Evolutionary conservation across 495 filamentous ascomycete species (phyloP).

Genomic region (Annulohypoxylon nitens): DNA sequence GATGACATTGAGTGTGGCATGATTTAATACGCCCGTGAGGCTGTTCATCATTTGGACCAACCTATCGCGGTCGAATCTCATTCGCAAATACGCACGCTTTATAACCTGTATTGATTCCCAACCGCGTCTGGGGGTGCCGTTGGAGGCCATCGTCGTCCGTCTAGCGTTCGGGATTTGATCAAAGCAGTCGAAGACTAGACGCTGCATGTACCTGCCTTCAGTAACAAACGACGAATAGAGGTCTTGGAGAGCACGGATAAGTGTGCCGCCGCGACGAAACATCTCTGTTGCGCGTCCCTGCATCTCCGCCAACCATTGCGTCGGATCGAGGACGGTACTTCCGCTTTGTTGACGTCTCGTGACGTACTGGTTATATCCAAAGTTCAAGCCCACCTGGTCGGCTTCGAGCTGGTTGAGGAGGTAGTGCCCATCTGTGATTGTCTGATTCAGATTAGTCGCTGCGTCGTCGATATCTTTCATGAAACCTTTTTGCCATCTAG

Average conservation of each 20-base stretch:
- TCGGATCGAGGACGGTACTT: too few relatives aligned
- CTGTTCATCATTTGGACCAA: neutral
- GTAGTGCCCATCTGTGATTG: too few relatives aligned
- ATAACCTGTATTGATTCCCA: neutral
- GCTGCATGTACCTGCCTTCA: conserved; percentile 31
- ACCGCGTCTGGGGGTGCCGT: too few relatives aligned
- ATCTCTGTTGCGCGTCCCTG: neutral
- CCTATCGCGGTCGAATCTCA: neutral
- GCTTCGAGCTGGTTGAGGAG: too few relatives aligned
- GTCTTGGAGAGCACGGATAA: conserved; percentile 10
- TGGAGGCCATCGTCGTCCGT: neutral
- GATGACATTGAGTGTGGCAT: neutral
- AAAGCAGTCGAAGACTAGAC: conserved; percentile 33
- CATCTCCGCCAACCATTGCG: too few relatives aligned
- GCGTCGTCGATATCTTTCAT: too few relatives aligned
- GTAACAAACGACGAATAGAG: conserved; percentile 7
- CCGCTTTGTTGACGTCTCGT: too few relatives aligned
- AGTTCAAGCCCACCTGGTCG: neutral
- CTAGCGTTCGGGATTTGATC: neutral
- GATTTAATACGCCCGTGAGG: too few relatives aligned
- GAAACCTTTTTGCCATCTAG: too few relatives aligned
- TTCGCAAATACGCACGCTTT: neutral
- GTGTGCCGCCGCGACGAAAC: conserved; percentile 13
- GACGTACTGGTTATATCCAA: neutral
- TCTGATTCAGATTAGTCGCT: too few relatives aligned